These are phyloP conservation scores for Podila clonocystis DNA, from an alignment of 192 early-diverging fungal genomes.

Conservation along the genomic window DNA sequence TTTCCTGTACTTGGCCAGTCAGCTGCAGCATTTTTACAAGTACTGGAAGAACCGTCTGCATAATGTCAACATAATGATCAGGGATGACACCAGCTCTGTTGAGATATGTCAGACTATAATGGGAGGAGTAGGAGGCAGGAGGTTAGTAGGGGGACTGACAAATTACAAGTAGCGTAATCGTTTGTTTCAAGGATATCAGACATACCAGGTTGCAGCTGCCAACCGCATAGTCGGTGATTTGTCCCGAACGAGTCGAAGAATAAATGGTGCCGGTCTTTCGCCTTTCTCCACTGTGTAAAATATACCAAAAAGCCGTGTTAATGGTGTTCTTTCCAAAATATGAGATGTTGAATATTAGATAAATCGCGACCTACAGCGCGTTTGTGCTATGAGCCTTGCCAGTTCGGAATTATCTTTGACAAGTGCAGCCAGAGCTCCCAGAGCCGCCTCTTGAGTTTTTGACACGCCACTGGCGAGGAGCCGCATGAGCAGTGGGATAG, in stretches of 20 bases:
- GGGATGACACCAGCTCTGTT: constrained; percentile 67
- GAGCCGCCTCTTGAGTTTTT: constrained; percentile 81
- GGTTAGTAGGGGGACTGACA: background rate
- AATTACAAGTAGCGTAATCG: background rate
- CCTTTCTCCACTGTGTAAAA: constrained; percentile 49
- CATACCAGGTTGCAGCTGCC: constrained; percentile 74
- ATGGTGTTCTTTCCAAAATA: background rate
- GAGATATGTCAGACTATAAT: constrained; percentile 67
- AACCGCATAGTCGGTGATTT: constrained; percentile 74
- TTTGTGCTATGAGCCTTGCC: constrained; percentile 60
- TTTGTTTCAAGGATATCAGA: background rate
- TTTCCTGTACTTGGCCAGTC: constrained; percentile 66
- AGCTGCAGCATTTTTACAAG: constrained; percentile 77
- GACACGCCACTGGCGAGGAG: constrained; percentile 63
- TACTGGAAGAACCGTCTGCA: constrained; percentile 68
- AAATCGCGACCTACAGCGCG: constrained; percentile 48
- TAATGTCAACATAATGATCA: constrained; percentile 62
- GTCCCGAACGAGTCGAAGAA: constrained; percentile 74
- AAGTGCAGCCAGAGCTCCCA: constrained; percentile 78
- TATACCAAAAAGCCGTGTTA: background rate
- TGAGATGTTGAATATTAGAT: background rate
- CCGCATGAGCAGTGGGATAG: constrained; percentile 64
- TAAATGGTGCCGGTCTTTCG: constrained; percentile 57
- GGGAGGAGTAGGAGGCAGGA: background rate
- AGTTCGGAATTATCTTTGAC: constrained; percentile 68